Conservation (phyloP, 2,329 filamentous ascomycete genomes). For the Scopulariopsis brevicaulis region DNA sequence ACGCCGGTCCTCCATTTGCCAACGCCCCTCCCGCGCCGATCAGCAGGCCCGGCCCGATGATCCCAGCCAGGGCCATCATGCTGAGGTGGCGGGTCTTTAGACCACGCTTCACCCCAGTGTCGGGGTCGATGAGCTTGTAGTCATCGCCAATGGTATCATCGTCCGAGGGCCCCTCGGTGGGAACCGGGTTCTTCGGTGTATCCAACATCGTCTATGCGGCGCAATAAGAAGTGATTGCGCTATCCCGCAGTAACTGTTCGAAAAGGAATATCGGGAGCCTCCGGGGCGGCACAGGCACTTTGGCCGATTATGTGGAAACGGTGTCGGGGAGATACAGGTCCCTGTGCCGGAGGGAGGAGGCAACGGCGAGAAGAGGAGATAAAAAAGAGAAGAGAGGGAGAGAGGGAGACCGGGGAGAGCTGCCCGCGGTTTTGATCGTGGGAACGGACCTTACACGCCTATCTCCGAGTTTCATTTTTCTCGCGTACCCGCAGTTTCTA, state of each 20-base stretch:
- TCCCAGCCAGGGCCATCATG: conserved; percentile 52
- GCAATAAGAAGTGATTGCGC: not conserved
- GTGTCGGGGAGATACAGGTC: not conserved
- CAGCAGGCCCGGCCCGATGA: conserved; percentile 58
- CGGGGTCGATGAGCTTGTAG: conserved; percentile 39
- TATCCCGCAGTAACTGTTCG: not conserved
- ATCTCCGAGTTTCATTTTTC: not conserved
- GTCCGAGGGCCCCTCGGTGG: not conserved
- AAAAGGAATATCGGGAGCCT: not conserved
- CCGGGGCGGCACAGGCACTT: not conserved
- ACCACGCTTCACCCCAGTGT: conserved; percentile 56
- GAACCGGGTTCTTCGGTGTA: not conserved
- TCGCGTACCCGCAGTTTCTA: not conserved
- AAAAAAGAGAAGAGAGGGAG: not conserved
- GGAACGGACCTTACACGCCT: not conserved
- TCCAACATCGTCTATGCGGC: not conserved
- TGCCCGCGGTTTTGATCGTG: not conserved
- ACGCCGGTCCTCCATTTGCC: conserved; percentile 56
- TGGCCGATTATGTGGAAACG: not conserved
- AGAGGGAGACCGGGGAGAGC: not conserved
- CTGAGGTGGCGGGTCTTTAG: conserved; percentile 57
- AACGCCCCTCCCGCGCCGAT: conserved; percentile 62
- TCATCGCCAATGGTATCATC: not conserved
- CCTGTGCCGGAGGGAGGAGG: not conserved
- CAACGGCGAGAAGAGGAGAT: not conserved